phyloP scores from a whole-genome alignment of 2,329 filamentous ascomycete species.

The Geosmithia flava region DNA sequence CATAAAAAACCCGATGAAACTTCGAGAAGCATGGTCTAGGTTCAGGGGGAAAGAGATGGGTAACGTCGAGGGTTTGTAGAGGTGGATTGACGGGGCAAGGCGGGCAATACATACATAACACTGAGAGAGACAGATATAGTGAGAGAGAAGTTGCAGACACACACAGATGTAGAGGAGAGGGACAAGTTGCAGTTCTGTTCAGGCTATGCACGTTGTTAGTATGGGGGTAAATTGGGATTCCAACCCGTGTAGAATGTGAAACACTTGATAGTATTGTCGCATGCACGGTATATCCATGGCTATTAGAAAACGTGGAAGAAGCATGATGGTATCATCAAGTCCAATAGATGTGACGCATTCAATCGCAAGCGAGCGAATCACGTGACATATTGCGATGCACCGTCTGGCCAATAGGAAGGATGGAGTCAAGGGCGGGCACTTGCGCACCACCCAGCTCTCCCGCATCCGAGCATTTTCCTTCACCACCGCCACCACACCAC shows the following conservation, averaged over 20 bases:
- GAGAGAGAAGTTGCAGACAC: too few relatives aligned
- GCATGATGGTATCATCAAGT: not conserved
- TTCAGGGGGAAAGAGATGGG: too few relatives aligned
- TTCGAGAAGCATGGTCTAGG: too few relatives aligned
- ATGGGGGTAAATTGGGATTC: too few relatives aligned
- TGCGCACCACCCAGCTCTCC: not conserved
- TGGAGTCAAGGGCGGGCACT: not conserved
- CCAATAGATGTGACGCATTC: not conserved
- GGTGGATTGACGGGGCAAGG: too few relatives aligned
- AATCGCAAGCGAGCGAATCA: not conserved
- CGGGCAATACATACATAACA: too few relatives aligned
- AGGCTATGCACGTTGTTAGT: too few relatives aligned
- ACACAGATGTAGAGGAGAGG: too few relatives aligned
- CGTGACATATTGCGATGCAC: not conserved
- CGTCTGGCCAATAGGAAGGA: not conserved
- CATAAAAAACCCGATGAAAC: too few relatives aligned
- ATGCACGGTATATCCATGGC: not conserved
- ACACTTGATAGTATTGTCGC: not conserved
- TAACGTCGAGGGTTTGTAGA: too few relatives aligned
- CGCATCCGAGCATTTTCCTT: slow-evolving; percentile 1
- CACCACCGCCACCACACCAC: not conserved
- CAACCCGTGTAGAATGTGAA: not conserved
- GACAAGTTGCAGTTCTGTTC: too few relatives aligned
- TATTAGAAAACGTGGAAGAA: not conserved
- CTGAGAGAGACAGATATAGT: too few relatives aligned